Base-by-base conservation (phyloP, 2,329 filamentous ascomycete species). In the Lasiodiplodia sp. region DNA sequence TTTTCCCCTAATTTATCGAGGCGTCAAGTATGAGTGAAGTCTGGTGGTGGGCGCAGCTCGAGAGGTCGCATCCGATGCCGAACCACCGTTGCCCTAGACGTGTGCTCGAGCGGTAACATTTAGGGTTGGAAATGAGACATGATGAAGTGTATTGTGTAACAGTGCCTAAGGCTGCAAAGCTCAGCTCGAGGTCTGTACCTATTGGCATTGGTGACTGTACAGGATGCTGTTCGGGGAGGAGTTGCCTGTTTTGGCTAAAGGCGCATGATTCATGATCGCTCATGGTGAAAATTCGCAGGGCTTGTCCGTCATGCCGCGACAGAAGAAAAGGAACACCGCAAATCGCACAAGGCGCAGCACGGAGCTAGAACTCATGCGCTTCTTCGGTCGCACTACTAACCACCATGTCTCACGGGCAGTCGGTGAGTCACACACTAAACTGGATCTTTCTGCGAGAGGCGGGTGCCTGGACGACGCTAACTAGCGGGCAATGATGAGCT, bases 161-260 rank as follows among this genome's bases (percentile, higher is more conserved):
- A 47, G 21, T 47, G 7, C 44, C 44, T 21, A 11, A 47, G 44
- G 44, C n/a, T 47, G 44, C n/a, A 21, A 11, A 4, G 7, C 2
- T 47, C n/a, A 21, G 12, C 12, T 16, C 12, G 11, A 10, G 38
- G 38, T 3, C 38, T 14, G 38, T 16, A 16, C 12, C 14, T 40
- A 47, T 7, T 34, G 2, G 31, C 31, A 12, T 8, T 12, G 34
- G 34, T 38, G n/a, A 58, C 55, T 47, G 44, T 11, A 21, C 18
- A 47, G 7, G 18, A 21, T 8, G 31, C 31, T 34, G 6, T 34
- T 34, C 44, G 44, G 44, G 44, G 44, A n/a, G 3, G 56, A 60
- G 21, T 60, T 60, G 56, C 56, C 56, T 60, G 56, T 60, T 60
- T 60, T 16, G 56, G 56, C 38, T 60, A 44, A 44, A 60, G 23